Base-by-base conservation (phyloP, 257 asterid genomes). In the Mitragyna speciosa region DNA sequence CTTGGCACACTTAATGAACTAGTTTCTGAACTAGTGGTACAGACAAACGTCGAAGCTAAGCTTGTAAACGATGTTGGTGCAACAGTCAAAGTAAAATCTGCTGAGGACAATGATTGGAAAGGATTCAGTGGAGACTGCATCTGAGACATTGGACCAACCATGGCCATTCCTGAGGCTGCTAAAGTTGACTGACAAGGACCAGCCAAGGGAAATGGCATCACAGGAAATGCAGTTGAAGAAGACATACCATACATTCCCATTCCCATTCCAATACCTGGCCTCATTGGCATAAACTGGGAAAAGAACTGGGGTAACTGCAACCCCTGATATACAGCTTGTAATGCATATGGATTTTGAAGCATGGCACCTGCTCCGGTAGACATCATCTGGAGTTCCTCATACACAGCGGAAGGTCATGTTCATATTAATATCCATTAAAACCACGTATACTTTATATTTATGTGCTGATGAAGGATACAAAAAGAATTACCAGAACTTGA, bases 261-360 rank as follows among this genome's bases (percentile, higher is more conserved):
- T 11, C 71, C 52, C 72, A 36, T 36, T 16, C 70, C 70, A 28
- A 65, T 28, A 30, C 8, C 49, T 20, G 54, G 16, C 47, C 17
- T 39, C 73, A 69, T 39, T 19, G 73, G 73, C 73, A 69, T 22
- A 41, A 69, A 69, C 24, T 39, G 73, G n/a, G 73, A 47, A 36
- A 54, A 54, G 52, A 19, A 69, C 0, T 69, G 51, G 17, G 73
- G 73, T 4, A 39, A 7, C 52, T 39, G 31, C 51, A 39, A 16
- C 73, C n/a, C 12, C 52, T 69, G 73, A n/a, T 41, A 69, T 3
- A 17, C 52, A 36, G 73, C 52, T 39, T 45, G 73, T 3, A 69
- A 69, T 19, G 43, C 43, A 22, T 20, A 17, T 2, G 31, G 73
- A 69, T 22, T 39, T 69, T 69, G 73, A 24, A 69, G 24, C 30